phyloP scores from a whole-genome alignment of 305 asterid species.

The Fraxinus latifolia region DNA sequence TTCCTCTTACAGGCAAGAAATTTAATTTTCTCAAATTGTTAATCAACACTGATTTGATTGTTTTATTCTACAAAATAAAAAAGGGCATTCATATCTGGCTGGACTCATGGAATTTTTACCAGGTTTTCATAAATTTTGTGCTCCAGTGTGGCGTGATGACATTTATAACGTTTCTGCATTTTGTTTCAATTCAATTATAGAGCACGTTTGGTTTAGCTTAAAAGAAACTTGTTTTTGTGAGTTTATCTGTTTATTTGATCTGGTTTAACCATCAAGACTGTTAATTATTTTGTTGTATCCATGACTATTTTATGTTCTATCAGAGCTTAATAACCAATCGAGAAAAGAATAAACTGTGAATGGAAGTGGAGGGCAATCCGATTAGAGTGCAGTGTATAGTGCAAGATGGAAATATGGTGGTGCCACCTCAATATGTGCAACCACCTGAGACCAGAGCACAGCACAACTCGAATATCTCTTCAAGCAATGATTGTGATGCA shows the following conservation, averaged over 20 bases:
- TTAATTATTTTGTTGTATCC: background rate
- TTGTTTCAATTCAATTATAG: background rate
- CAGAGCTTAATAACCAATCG: constrained; percentile 6
- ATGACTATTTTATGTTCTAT: constrained; percentile 1
- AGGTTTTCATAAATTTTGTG: background rate
- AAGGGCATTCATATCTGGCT: constrained; percentile 5
- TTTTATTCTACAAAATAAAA: background rate
- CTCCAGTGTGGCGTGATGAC: background rate
- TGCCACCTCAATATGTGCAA: constrained; percentile 61
- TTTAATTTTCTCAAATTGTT: background rate
- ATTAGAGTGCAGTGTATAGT: constrained; percentile 56
- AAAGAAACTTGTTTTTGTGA: background rate
- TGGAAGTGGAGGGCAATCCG: constrained; percentile 39
- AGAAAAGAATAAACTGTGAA: constrained; percentile 1
- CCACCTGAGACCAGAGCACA: constrained; percentile 51
- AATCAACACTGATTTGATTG: background rate
- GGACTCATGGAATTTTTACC: constrained; percentile 8
- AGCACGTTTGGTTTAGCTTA: background rate
- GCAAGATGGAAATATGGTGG: constrained; percentile 33
- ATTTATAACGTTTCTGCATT: background rate
- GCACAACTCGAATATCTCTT: constrained; percentile 1
- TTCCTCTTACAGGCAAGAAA: background rate
- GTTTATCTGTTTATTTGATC: background rate
- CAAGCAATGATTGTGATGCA: background rate
- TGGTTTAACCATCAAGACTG: background rate